Base-by-base conservation (phyloP, 352 stramenopile genomes). In the Phytophthora melonis region DNA sequence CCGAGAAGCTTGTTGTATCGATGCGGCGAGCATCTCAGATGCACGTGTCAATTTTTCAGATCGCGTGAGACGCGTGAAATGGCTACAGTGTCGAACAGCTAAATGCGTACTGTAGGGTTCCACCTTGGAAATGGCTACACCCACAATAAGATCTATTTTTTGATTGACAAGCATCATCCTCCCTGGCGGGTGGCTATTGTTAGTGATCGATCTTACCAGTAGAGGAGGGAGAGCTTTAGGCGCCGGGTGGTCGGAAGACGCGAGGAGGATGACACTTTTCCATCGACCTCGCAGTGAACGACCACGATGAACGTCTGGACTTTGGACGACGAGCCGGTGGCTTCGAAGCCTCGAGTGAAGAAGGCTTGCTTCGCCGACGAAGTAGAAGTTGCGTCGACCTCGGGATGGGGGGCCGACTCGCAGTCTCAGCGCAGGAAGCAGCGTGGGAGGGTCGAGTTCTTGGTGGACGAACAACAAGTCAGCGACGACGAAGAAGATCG, bases 221-320 rank as follows among this genome's bases (percentile, higher is more conserved):
- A 65, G 58, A 66, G 59, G 27, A 57, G 63, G 59, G 27, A 57
- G 63, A 63, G 43, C 43, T 50, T 23, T 23, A 16, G 43, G 1
- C 43, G 5, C 14, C n/a, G 25, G 25, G 25, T 30, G 25, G 25
- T 30, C 25, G 43, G 32, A 53, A 64, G 49, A 0, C 25, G 8
- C 16, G 41, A 21, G 55, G 32, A 30, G 16, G 19, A 49, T 36
- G 47, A 11, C 65, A 77, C 53, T 70, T 71, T 68, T 65, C 36
- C 58, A 67, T 63, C 39, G 34, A 54, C 49, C 49, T 52, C 63
- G 34, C 19, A 11, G 13, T 64, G 43, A 69, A 50, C 58, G 41
- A 49, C 50, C 30, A 63, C 32, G 23, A 80, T 80, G 64, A 77
- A 77, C 45, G 55, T 74, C 6, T 80, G 69, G 63, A 54, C 55